Evolutionary conservation across 345 rosid species (phyloP).

Genomic region (Eucalyptus microcorys): DNA sequence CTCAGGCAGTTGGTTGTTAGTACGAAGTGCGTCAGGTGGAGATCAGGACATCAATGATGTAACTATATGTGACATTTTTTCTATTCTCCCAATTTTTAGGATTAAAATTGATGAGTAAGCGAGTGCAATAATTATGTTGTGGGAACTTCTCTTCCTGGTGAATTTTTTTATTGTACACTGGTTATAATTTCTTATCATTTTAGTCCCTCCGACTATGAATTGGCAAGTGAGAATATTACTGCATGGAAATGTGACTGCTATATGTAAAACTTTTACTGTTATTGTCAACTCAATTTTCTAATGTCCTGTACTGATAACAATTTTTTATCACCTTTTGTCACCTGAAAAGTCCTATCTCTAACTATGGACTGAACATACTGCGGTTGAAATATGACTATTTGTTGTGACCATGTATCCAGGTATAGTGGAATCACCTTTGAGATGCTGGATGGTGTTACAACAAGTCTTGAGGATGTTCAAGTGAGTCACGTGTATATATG

Average conservation of each 20-base stretch:
- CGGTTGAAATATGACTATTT: background rate
- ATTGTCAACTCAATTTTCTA: background rate
- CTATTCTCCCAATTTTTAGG: background rate
- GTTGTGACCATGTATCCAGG: slow-evolving; percentile 16
- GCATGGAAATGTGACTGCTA: background rate
- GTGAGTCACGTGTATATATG: slow-evolving; percentile 7
- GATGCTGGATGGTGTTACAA: slow-evolving; percentile 75
- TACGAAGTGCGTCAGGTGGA: background rate
- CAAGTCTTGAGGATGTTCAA: slow-evolving; percentile 80
- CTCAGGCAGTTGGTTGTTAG: background rate
- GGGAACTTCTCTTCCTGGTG: background rate
- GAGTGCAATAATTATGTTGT: background rate
- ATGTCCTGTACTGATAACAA: background rate
- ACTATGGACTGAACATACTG: background rate
- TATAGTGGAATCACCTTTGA: slow-evolving; percentile 83
- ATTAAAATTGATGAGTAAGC: background rate
- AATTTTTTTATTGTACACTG: background rate
- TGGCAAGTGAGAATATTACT: background rate
- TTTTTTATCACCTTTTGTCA: background rate
- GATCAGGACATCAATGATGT: background rate
- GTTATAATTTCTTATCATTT: background rate
- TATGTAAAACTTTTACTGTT: background rate
- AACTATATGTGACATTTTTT: background rate
- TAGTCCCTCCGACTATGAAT: background rate
- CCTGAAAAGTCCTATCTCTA: background rate